Evolutionary conservation across 164 flowering plant genomes (phyloP).

Genomic region (Vitis cinerea): DNA sequence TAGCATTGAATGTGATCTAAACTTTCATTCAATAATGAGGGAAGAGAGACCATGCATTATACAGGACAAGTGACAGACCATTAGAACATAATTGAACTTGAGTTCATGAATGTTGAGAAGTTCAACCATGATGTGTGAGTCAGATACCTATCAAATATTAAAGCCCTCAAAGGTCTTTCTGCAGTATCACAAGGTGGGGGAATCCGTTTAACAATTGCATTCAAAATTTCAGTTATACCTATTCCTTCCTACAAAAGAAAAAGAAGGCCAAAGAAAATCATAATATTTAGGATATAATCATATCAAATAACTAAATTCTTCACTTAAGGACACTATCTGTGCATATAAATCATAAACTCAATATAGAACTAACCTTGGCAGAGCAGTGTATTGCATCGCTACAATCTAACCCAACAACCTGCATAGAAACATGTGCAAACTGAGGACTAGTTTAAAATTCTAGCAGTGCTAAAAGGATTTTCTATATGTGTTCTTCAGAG

Average conservation of each 20-base stretch:
- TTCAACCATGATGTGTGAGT: not conserved
- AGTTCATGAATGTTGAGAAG: not conserved
- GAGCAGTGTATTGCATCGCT: constrained; percentile 85
- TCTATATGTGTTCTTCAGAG: not conserved
- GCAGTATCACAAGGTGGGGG: constrained; percentile 80
- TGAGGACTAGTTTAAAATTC: not conserved
- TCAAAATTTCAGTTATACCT: constrained; percentile 80
- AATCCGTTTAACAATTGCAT: constrained; percentile 78
- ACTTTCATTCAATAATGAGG: not conserved
- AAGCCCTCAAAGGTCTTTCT: constrained; percentile 77
- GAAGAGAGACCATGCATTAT: not conserved
- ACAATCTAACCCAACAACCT: constrained; percentile 92
- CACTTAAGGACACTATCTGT: not conserved
- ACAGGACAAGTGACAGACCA: not conserved
- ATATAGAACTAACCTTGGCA: constrained; percentile 69
- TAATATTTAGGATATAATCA: constrained; percentile 1
- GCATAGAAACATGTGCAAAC: constrained; percentile 10
- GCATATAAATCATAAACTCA: constrained; percentile 1
- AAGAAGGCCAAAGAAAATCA: not conserved
- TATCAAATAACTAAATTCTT: not conserved
- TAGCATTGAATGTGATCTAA: too few species aligned
- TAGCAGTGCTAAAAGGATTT: not conserved
- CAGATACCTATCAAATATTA: constrained; percentile 90
- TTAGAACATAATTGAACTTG: not conserved
- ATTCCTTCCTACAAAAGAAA: constrained; percentile 74